Evolutionary conservation across 306 rosid species (phyloP).

Genomic region (Casuarina equisetifolia): DNA sequence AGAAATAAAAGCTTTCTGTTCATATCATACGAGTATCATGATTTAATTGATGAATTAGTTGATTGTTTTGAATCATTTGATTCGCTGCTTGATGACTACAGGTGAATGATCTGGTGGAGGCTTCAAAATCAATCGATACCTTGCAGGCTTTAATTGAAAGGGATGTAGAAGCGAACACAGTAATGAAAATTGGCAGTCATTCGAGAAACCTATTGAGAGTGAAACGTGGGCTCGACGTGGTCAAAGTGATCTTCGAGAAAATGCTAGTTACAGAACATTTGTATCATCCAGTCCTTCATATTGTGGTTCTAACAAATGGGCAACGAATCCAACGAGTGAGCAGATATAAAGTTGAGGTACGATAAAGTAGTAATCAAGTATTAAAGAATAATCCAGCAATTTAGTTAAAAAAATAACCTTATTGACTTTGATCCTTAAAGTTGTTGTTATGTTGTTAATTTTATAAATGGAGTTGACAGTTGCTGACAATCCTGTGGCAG

Average conservation of each 20-base stretch:
- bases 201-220: constrained; percentile 86
- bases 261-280: constrained; percentile 24
- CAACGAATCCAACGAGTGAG: not conserved
- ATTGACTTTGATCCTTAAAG: not conserved
- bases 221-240: constrained; percentile 90
- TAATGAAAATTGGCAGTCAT: constrained; percentile 70
- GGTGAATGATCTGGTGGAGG: constrained; percentile 77
- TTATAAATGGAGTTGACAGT: constrained; percentile 4
- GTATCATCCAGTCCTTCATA: not conserved
- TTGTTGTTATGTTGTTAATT: not conserved
- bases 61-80: too few species aligned
- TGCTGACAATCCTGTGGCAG: constrained; percentile 44
- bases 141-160: constrained; percentile 50
- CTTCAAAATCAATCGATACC: constrained; percentile 52
- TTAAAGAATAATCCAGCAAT: not conserved
- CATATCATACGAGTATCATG: too few species aligned
- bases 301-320: not conserved
- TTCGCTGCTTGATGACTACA: constrained; percentile 1
- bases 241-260: constrained; percentile 71
- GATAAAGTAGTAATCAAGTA: not conserved
- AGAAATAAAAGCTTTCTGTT: too few species aligned
- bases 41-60: too few species aligned
- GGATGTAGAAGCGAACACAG: constrained; percentile 53
- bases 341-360: not conserved
- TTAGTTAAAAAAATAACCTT: not conserved